Evolutionary conservation across 345 rosid genomes (phyloP).

Genomic region (Sisymbrium irio): DNA sequence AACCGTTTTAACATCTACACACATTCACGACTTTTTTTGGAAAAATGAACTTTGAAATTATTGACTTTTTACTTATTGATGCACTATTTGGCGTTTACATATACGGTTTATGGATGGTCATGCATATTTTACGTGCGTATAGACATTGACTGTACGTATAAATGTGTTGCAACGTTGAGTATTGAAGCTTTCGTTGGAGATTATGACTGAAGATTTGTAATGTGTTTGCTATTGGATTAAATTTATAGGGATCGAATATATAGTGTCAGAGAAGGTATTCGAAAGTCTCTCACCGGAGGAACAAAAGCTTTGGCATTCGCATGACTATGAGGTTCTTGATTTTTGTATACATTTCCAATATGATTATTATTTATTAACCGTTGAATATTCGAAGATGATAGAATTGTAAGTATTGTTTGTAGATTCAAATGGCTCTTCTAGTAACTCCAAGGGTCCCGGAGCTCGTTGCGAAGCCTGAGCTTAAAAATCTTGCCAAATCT

Average conservation of each 20-base stretch:
- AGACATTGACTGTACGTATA: background rate
- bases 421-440: conserved; percentile 69
- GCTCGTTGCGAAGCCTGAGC: conserved; percentile 56
- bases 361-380: background rate
- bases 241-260: conserved; percentile 62
- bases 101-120: background rate
- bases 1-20: too few relatives aligned
- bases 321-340: conserved; percentile 65
- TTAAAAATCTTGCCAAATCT: conserved; percentile 57
- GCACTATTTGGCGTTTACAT: background rate
- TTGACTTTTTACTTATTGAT: too few relatives aligned
- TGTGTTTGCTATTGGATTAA: background rate
- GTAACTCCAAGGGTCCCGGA: conserved; percentile 71
- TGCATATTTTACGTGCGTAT: background rate
- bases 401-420: background rate
- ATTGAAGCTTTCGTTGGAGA: background rate
- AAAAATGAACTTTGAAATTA: too few relatives aligned
- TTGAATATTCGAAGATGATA: background rate
- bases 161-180: background rate
- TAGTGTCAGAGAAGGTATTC: conserved; percentile 60
- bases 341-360: background rate
- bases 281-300: conserved; percentile 60
- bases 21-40: too few relatives aligned
- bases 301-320: conserved; percentile 90
- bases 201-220: background rate